phyloP scores from a whole-genome alignment of 2,329 filamentous ascomycete species.

The Diplodia scrobiculata region DNA sequence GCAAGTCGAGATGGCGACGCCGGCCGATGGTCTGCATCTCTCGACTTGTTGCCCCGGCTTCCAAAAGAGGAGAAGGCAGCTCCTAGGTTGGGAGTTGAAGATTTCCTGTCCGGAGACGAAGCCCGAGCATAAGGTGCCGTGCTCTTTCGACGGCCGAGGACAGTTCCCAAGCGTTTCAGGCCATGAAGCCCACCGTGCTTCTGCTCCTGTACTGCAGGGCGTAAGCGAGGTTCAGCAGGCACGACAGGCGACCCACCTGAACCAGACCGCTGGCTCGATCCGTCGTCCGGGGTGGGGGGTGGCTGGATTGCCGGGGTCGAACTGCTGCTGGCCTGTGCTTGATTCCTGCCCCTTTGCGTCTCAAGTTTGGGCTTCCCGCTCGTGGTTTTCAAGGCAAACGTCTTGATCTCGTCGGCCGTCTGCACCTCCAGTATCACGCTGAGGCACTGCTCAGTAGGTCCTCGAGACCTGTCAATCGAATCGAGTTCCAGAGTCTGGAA shows the following conservation, averaged over 20 bases:
- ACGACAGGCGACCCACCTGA: constrained; percentile 42
- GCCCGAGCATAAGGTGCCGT: constrained; percentile 41
- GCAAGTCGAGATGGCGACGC: constrained; percentile 40
- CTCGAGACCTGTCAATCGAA: constrained; percentile 73
- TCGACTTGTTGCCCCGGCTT: constrained; percentile 59
- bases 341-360: constrained; percentile 37
- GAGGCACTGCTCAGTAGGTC: constrained; percentile 75
- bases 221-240: constrained; percentile 25
- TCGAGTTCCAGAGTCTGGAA: constrained; percentile 92
- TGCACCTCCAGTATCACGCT: constrained; percentile 82
- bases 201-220: constrained; percentile 36
- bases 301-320: constrained; percentile 22
- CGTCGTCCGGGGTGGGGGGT: constrained; percentile 53
- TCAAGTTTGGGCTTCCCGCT: constrained; percentile 43
- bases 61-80: constrained; percentile 63
- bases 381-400: constrained; percentile 59
- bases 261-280: constrained; percentile 58
- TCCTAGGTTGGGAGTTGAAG: constrained; percentile 57
- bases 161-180: constrained; percentile 48
- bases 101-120: constrained; percentile 56
- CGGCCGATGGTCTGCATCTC: constrained; percentile 57
- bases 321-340: constrained; percentile 14
- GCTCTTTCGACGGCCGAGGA: constrained; percentile 42
- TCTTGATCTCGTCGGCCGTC: constrained; percentile 82
- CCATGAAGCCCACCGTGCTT: constrained; percentile 42